These are phyloP conservation scores for Rhexocercosporidium sp. DNA, from an alignment of 2,329 filamentous ascomycete genomes.

Conservation along the genomic window DNA sequence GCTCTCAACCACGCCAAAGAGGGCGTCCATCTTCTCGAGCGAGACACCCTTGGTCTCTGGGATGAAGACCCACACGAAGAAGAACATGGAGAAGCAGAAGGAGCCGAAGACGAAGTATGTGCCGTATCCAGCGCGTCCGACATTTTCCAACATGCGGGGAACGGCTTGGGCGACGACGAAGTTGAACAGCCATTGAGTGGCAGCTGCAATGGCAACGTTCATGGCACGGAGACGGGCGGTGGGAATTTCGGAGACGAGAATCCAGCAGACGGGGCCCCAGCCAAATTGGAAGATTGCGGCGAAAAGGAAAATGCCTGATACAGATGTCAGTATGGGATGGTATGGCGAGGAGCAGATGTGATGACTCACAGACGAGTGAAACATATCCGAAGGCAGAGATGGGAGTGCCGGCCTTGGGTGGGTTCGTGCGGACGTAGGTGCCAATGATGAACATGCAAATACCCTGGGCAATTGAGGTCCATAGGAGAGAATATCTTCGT, in stretches of 20 bases:
- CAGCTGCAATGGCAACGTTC: slow-evolving; percentile 71
- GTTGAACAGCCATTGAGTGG: slow-evolving; percentile 77
- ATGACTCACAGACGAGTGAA: slow-evolving; percentile 61
- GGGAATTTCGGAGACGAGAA: slow-evolving; percentile 73
- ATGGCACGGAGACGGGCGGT: slow-evolving; percentile 68
- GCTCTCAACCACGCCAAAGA: slow-evolving; percentile 19
- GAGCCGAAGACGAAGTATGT: slow-evolving; percentile 73
- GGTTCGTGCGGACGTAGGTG: slow-evolving; percentile 67
- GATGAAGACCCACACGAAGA: slow-evolving; percentile 44
- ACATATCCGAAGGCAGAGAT: slow-evolving; percentile 72
- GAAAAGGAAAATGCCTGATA: slow-evolving; percentile 67
- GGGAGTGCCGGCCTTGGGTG: slow-evolving; percentile 56
- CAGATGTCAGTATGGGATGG: background rate
- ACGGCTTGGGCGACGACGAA: slow-evolving; percentile 73
- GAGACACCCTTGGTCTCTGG: slow-evolving; percentile 72
- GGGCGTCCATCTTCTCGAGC: slow-evolving; percentile 54
- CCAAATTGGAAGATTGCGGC: slow-evolving; percentile 72
- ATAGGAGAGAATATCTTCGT: slow-evolving; percentile 50
- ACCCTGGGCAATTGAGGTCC: slow-evolving; percentile 64
- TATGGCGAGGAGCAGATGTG: too few species aligned
- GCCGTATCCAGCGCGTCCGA: slow-evolving; percentile 53
- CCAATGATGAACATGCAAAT: slow-evolving; percentile 70
- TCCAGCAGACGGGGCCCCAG: slow-evolving; percentile 75
- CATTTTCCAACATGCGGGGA: slow-evolving; percentile 68
- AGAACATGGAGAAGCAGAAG: slow-evolving; percentile 66